Evolutionary conservation across 1,139 yeast genomes (phyloP).

Genomic region (Chernovozyma sophiae-reginae): DNA sequence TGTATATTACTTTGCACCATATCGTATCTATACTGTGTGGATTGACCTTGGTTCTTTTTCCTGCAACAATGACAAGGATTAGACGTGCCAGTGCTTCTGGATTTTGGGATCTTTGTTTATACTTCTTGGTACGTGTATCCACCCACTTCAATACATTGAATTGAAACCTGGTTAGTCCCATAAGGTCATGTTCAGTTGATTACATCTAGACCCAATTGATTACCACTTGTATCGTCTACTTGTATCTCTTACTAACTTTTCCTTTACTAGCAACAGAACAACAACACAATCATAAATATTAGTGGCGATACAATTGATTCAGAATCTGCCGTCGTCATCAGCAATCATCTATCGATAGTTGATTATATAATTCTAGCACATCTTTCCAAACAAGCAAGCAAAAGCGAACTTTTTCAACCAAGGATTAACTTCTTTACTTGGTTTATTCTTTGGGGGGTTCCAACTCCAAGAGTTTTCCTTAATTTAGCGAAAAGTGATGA

Average conservation of each 20-base stretch:
- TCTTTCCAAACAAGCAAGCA: constrained; percentile 24
- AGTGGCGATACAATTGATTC: constrained; percentile 41
- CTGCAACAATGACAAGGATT: constrained; percentile 23
- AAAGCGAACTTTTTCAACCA: constrained; percentile 26
- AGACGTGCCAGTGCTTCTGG: constrained; percentile 18
- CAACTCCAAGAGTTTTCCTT: constrained; percentile 37
- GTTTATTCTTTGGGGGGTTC: constrained; percentile 57
- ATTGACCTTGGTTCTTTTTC: constrained; percentile 18
- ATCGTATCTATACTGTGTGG: constrained; percentile 18
- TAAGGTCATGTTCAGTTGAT: too few species aligned
- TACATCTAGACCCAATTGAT: too few species aligned
- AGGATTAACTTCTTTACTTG: constrained; percentile 54
- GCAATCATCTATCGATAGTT: constrained; percentile 54
- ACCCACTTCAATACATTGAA: too few species aligned
- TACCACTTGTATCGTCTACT: too few species aligned
- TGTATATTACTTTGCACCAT: constrained; percentile 20
- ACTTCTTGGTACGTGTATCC: constrained; percentile 26
- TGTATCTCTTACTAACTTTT: too few species aligned
- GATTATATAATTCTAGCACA: constrained; percentile 51
- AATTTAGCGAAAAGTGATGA: constrained; percentile 53
- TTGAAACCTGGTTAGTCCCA: too few species aligned
- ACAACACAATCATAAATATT: too few species aligned
- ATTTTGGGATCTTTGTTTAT: constrained; percentile 36
- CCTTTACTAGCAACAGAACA: too few species aligned
- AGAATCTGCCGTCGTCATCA: constrained; percentile 45